Conservation (phyloP, 2,329 filamentous ascomycete species). For the Tolypocladium pustulatum region DNA sequence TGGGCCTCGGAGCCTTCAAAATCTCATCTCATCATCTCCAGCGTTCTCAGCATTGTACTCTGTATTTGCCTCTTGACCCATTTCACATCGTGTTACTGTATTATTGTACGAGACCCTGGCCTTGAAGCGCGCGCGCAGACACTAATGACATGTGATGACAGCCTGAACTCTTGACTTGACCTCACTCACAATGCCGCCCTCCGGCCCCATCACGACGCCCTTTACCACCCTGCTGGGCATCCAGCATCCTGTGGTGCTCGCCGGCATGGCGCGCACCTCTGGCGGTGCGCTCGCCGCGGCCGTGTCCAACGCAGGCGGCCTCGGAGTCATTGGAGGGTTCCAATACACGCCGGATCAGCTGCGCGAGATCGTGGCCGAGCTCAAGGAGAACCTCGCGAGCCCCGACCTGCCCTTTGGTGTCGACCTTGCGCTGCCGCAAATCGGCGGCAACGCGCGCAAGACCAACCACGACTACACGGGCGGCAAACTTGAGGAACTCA, state of each 20-base stretch:
- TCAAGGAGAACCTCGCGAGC: constrained; percentile 61
- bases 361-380: constrained; percentile 70
- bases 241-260: constrained; percentile 79
- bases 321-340: constrained; percentile 64
- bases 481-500: constrained; percentile 77
- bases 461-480: constrained; percentile 96
- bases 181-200: constrained; percentile 23
- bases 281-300: constrained; percentile 71
- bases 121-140: neutral
- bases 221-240: constrained; percentile 72
- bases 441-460: constrained; percentile 72
- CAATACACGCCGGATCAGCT: constrained; percentile 67
- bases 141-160: neutral
- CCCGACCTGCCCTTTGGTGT: constrained; percentile 76
- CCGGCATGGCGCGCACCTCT: constrained; percentile 85
- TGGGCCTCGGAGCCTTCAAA: neutral
- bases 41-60: neutral
- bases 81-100: neutral
- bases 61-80: neutral
- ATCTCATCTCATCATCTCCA: neutral
- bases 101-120: neutral
- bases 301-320: constrained; percentile 79
- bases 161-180: neutral
- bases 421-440: constrained; percentile 82
- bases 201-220: constrained; percentile 59